Conservation (phyloP, 192 early-diverging fungal species). For the Coemansia erecta region DNA sequence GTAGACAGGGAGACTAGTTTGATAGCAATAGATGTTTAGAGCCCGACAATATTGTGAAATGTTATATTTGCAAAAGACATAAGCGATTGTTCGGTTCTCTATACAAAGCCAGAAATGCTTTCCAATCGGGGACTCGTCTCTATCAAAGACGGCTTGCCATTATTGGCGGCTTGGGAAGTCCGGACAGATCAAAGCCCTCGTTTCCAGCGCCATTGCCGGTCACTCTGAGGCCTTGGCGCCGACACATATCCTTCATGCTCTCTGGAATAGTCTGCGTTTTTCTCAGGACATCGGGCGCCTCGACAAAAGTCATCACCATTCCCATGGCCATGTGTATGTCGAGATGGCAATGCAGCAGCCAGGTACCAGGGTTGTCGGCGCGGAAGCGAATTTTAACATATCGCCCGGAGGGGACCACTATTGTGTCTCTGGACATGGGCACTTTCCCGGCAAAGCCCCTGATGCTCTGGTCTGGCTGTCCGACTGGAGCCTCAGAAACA, state of each 20-base stretch:
- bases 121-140: not conserved
- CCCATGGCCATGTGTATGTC: slow-evolving; percentile 50
- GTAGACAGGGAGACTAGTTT: no score
- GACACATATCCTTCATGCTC: not conserved
- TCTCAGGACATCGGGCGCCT: slow-evolving; percentile 7
- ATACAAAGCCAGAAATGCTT: no score
- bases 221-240: not conserved
- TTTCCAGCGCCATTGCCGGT: slow-evolving; percentile 71
- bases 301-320: slow-evolving; percentile 2
- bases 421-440: slow-evolving; percentile 57
- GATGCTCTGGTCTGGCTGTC: not conserved
- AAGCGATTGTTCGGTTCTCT: no score
- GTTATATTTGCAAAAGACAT: no score
- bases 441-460: not conserved
- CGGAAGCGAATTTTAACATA: slow-evolving; percentile 70
- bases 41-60: no score
- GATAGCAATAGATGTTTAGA: no score
- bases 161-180: slow-evolving; percentile 31
- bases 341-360: slow-evolving; percentile 82
- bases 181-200: slow-evolving; percentile 60
- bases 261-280: not conserved
- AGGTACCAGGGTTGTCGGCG: slow-evolving; percentile 80
- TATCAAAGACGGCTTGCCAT: not conserved
- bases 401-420: slow-evolving; percentile 57
- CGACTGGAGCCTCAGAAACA: not conserved